These are phyloP conservation scores for Neopestalotiopsis clavispora DNA, from an alignment of 2,329 filamentous ascomycete genomes.

Conservation along the genomic window DNA sequence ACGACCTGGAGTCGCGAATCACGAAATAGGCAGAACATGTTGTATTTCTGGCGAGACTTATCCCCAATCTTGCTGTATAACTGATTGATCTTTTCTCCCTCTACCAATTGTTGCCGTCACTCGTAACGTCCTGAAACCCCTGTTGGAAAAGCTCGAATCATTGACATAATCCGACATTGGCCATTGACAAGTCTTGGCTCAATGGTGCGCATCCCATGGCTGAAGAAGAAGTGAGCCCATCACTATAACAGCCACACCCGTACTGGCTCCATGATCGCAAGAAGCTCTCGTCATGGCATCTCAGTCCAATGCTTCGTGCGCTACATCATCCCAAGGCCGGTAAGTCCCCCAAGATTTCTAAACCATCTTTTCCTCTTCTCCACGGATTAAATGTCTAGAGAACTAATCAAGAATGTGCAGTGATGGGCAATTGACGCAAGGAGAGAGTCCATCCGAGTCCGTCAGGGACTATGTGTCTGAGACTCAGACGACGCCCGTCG, in stretches of 20 bases:
- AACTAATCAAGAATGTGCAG: not conserved
- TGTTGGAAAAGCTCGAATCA: too few species aligned
- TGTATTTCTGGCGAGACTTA: not conserved
- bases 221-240: too few species aligned
- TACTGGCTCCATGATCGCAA: not conserved
- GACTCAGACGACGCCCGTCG: not conserved
- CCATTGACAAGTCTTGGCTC: too few species aligned
- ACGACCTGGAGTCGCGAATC: not conserved
- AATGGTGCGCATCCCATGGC: too few species aligned
- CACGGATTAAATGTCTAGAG: not conserved
- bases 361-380: not conserved
- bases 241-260: too few species aligned
- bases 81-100: not conserved
- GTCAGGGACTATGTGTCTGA: not conserved
- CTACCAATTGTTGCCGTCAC: too few species aligned
- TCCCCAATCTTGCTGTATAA: not conserved
- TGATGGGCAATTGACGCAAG: not conserved
- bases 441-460: not conserved
- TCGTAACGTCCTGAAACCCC: too few species aligned
- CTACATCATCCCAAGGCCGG: not conserved
- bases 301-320: not conserved
- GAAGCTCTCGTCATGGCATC: not conserved
- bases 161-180: too few species aligned
- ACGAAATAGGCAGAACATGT: not conserved
- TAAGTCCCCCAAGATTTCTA: too few species aligned